phyloP scores from a whole-genome alignment of 768 basidiomycete genomes.

The Naganishia friedmannii region DNA sequence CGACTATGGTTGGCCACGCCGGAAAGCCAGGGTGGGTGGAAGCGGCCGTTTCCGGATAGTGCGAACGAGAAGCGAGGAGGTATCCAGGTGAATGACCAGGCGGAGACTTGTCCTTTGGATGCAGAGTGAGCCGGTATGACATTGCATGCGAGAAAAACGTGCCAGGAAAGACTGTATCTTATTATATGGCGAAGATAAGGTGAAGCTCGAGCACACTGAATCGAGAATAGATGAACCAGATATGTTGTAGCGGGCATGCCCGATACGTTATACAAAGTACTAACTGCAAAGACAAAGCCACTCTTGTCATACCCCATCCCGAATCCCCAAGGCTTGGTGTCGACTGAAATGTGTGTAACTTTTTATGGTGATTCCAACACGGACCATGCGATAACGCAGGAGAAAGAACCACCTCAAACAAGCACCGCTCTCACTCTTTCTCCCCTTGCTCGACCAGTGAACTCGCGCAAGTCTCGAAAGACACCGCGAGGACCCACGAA shows the following conservation, averaged over 20 bases:
- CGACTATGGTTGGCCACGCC: constrained; percentile 49
- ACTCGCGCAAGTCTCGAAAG: not conserved
- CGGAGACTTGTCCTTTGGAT: constrained; percentile 38
- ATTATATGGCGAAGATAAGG: too few relatives aligned
- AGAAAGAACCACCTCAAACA: constrained; percentile 26
- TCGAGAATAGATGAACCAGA: not conserved
- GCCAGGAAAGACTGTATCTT: not conserved
- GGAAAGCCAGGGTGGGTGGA: constrained; percentile 49
- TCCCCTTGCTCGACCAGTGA: constrained; percentile 18
- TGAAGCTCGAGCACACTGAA: not conserved
- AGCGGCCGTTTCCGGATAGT: constrained; percentile 44
- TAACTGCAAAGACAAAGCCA: not conserved
- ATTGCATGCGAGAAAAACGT: too few relatives aligned
- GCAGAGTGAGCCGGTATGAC: constrained; percentile 36
- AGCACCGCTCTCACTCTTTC: constrained; percentile 21
- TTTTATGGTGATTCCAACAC: constrained; percentile 27
- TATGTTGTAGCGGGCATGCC: not conserved
- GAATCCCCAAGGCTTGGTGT: not conserved
- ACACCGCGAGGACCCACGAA: not conserved
- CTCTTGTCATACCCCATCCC: not conserved
- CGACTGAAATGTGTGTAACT: constrained; percentile 15
- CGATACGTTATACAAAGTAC: not conserved
- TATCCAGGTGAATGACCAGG: constrained; percentile 45
- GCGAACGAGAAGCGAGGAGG: constrained; percentile 44
- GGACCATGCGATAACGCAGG: constrained; percentile 5